These are phyloP conservation scores for Dioszegia hungarica DNA, from an alignment of 768 basidiomycete genomes.

Conservation along the genomic window DNA sequence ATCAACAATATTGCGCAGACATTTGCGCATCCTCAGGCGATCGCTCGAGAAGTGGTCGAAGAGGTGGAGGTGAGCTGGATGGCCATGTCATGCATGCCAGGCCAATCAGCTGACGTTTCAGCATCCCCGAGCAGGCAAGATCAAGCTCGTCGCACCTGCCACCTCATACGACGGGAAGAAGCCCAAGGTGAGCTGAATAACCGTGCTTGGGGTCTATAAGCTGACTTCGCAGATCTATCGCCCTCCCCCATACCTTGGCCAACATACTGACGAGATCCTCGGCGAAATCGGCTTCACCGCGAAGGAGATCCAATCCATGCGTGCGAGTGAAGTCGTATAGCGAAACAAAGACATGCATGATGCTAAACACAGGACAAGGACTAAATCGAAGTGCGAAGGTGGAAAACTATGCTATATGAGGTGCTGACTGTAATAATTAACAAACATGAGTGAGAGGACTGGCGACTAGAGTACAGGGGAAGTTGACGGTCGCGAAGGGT, in stretches of 20 bases:
- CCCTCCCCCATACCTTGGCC: slow-evolving; percentile 81
- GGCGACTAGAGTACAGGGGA: too few relatives aligned
- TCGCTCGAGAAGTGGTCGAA: slow-evolving; percentile 67
- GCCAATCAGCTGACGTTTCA: slow-evolving; percentile 13
- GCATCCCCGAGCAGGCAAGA: slow-evolving; percentile 70
- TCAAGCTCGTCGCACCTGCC: slow-evolving; percentile 75
- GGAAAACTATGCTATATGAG: too few relatives aligned
- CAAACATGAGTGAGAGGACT: too few relatives aligned
- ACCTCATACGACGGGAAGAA: slow-evolving; percentile 74
- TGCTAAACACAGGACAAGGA: not conserved
- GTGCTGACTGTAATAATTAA: too few relatives aligned
- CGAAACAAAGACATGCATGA: not conserved
- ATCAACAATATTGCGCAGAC: slow-evolving; percentile 89
- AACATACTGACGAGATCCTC: slow-evolving; percentile 69
- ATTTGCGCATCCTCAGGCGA: slow-evolving; percentile 79
- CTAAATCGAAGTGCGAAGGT: not conserved
- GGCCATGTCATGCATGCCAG: not conserved
- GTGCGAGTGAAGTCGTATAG: slow-evolving; percentile 52
- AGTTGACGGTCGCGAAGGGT: not conserved
- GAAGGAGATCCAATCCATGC: slow-evolving; percentile 53
- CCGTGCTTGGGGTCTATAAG: slow-evolving; percentile 32
- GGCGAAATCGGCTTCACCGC: slow-evolving; percentile 53
- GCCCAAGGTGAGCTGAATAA: slow-evolving; percentile 26
- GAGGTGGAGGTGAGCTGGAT: slow-evolving; percentile 65
- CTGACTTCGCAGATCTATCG: slow-evolving; percentile 55